Evolutionary conservation across 805 yeast genomes (phyloP).

Genomic region (Starmerella vitae): DNA sequence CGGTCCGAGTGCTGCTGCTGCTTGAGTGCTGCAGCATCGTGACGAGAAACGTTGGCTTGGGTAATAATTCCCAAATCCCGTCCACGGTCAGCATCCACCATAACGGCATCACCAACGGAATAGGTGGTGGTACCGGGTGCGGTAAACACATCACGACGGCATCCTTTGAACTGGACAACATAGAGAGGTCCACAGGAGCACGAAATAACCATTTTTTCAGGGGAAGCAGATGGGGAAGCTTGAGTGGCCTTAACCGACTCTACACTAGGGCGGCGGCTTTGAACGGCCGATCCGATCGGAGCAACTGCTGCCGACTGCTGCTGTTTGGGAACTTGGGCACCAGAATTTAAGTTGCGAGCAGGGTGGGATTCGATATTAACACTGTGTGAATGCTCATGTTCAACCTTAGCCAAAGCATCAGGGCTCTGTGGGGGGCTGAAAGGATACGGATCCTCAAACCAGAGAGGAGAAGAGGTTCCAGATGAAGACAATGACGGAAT

Average conservation of each 20-base stretch:
- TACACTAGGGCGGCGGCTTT: too few relatives aligned
- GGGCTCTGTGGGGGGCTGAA: constrained; percentile 17
- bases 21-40: constrained; percentile 56
- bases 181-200: constrained; percentile 31
- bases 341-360: too few relatives aligned
- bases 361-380: too few relatives aligned
- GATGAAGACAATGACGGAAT: background rate
- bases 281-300: too few relatives aligned
- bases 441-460: constrained; percentile 10
- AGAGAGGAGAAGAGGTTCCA: constrained; percentile 1
- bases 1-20: constrained; percentile 58
- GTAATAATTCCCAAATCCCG: constrained; percentile 59
- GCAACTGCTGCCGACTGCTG: too few relatives aligned
- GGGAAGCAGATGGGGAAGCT: background rate
- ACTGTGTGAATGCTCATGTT: too few relatives aligned
- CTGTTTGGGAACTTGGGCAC: too few relatives aligned
- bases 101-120: constrained; percentile 49
- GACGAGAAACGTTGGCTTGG: constrained; percentile 42
- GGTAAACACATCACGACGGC: constrained; percentile 65
- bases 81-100: constrained; percentile 78
- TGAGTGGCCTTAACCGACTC: too few relatives aligned
- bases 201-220: constrained; percentile 11
- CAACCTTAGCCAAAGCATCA: background rate
- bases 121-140: constrained; percentile 34
- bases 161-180: constrained; percentile 63